A percentile compares a stretch with the other conserved stretches of the same genome.
Evolutionary conservation across 805 yeast genomes (phyloP).

Genomic region (Pichia cephalocereana): DNA sequence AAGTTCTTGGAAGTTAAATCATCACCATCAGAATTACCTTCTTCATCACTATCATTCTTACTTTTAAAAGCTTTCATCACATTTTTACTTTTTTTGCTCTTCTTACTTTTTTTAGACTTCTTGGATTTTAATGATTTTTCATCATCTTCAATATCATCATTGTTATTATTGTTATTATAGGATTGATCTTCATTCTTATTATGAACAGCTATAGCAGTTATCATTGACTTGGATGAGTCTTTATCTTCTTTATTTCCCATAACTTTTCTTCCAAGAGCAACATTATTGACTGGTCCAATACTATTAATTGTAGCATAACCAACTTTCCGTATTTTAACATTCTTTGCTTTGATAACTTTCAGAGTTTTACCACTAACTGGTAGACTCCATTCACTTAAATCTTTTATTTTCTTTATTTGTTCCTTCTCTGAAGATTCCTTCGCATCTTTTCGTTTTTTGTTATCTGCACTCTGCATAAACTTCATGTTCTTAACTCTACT

Average conservation of each 20-base stretch:
- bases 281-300: constrained; percentile 1
- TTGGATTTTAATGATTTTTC: not conserved
- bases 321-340: constrained; percentile 15
- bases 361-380: constrained; percentile 26
- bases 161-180: not conserved
- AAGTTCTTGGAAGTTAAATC: constrained; percentile 6
- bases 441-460: constrained; percentile 16
- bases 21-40: constrained; percentile 1
- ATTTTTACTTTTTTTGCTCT: constrained; percentile 1
- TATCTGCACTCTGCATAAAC: constrained; percentile 44
- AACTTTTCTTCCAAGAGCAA: not conserved
- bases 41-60: constrained; percentile 1
- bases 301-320: constrained; percentile 22
- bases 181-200: no score
- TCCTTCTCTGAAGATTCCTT: constrained; percentile 23
- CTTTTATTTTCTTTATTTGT: constrained; percentile 31
- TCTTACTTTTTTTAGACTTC: not conserved
- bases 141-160: constrained; percentile 2
- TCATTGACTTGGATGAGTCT: not conserved
- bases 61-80: constrained; percentile 2
- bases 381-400: constrained; percentile 44
- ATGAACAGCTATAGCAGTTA: no score
- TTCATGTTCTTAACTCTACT: constrained; percentile 80
- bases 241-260: not conserved
- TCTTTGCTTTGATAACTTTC: constrained; percentile 12